phyloP scores from a whole-genome alignment of 2,329 filamentous ascomycete species.

The Blastomyces emzantsi region DNA sequence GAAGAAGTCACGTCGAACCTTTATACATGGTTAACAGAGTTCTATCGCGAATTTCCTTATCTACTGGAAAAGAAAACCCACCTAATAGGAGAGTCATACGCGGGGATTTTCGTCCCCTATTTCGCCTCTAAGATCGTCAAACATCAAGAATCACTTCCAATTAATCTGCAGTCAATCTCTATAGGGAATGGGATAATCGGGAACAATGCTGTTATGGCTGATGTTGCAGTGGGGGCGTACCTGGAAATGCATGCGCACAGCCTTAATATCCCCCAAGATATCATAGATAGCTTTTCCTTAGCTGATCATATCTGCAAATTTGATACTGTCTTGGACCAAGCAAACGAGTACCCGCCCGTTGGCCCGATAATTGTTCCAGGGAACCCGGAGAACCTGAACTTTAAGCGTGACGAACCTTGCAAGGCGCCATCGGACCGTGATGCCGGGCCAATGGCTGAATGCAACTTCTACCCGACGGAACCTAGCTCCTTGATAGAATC shows the following conservation, averaged over 20 bases:
- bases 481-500: slow-evolving; percentile 21
- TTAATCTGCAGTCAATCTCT: slow-evolving; percentile 29
- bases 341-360: slow-evolving; percentile 24
- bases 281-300: slow-evolving; percentile 23
- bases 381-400: slow-evolving; percentile 26
- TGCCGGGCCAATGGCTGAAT: slow-evolving; percentile 16
- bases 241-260: slow-evolving; percentile 20
- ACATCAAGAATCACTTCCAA: slow-evolving; percentile 20
- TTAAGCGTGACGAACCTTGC: slow-evolving; percentile 13
- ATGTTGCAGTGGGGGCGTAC: slow-evolving; percentile 24
- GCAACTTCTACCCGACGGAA: slow-evolving; percentile 22
- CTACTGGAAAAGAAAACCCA: slow-evolving; percentile 27
- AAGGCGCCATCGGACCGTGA: not conserved
- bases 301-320: slow-evolving; percentile 30
- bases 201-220: slow-evolving; percentile 29
- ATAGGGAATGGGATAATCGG: slow-evolving; percentile 32
- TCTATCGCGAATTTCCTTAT: slow-evolving; percentile 26
- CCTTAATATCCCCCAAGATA: slow-evolving; percentile 23
- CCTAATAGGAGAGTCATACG: slow-evolving; percentile 34
- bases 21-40: slow-evolving; percentile 25
- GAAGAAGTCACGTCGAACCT: slow-evolving; percentile 26
- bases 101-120: slow-evolving; percentile 32
- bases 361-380: slow-evolving; percentile 26
- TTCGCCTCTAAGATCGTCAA: slow-evolving; percentile 27
- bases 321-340: slow-evolving; percentile 22